Percentiles rank a stretch among this genome's conserved stretches.
phyloP scores from a whole-genome alignment of 2,329 filamentous ascomycete species.

The Pseudogymnoascus sp. region DNA sequence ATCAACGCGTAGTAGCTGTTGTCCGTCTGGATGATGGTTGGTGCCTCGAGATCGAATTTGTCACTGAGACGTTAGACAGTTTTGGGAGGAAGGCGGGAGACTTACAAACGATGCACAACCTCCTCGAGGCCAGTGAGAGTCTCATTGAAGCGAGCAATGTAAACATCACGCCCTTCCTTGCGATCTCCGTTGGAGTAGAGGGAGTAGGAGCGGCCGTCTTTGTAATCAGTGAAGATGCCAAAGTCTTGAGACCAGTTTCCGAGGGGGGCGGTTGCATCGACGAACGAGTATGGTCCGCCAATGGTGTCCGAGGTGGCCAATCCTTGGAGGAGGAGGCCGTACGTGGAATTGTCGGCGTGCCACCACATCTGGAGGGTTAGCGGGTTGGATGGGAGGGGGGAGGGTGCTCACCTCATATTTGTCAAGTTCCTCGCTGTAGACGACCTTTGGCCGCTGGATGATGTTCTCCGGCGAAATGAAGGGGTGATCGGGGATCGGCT shows the following conservation, averaged over 20 bases:
- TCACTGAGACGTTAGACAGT: slow-evolving; percentile 23
- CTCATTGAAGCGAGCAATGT: slow-evolving; percentile 47
- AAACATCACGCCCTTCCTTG: slow-evolving; percentile 48
- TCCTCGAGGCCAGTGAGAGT: slow-evolving; percentile 44
- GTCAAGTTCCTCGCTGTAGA: slow-evolving; percentile 45
- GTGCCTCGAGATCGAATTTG: slow-evolving; percentile 54
- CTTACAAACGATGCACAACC: slow-evolving; percentile 43
- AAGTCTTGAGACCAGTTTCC: slow-evolving; percentile 59
- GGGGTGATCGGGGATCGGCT: slow-evolving; percentile 46
- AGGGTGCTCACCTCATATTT: slow-evolving; percentile 46
- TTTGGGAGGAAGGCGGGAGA: not conserved
- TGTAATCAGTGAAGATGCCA: slow-evolving; percentile 53
- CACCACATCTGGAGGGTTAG: slow-evolving; percentile 44
- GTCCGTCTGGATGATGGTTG: slow-evolving; percentile 53
- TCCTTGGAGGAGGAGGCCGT: slow-evolving; percentile 50
- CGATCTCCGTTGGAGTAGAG: slow-evolving; percentile 54
- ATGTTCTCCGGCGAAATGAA: slow-evolving; percentile 49
- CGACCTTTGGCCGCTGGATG: slow-evolving; percentile 56
- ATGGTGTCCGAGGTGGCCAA: slow-evolving; percentile 47
- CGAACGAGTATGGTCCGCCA: slow-evolving; percentile 29
- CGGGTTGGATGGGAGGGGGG: not conserved
- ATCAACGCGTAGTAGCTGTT: slow-evolving; percentile 53
- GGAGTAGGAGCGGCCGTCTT: slow-evolving; percentile 47
- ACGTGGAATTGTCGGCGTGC: slow-evolving; percentile 53
- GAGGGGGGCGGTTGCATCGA: slow-evolving; percentile 46